Conservation (phyloP, 169 alveolate genomes). For the Nephromyces sp. region DNA sequence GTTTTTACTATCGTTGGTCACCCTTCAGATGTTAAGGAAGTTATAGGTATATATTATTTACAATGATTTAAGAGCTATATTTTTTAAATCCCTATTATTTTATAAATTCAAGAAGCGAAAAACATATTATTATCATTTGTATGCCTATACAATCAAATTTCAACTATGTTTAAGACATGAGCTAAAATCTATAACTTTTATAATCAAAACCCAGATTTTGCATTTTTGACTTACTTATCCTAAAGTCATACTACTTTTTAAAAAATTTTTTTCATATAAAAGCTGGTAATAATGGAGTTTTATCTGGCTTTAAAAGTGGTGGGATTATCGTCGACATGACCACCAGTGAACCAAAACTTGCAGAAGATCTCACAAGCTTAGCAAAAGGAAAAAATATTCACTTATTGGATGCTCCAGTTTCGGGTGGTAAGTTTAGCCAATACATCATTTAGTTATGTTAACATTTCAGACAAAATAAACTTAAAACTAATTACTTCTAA, state of each 20-base stretch:
- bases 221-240: not conserved
- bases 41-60: not conserved
- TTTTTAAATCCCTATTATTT: not conserved
- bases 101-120: not conserved
- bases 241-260: not conserved
- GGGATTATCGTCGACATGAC: slow-evolving; percentile 65
- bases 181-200: not conserved
- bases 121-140: not conserved
- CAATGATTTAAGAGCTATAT: not conserved
- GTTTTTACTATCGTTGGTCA: slow-evolving; percentile 68
- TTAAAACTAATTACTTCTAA: too few species aligned
- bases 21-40: slow-evolving; percentile 65
- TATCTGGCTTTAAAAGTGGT: slow-evolving; percentile 46
- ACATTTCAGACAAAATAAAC: too few species aligned
- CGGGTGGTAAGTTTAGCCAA: slow-evolving; percentile 67
- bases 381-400: slow-evolving; percentile 30
- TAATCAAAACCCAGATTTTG: not conserved
- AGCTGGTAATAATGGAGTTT: slow-evolving; percentile 46
- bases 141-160: not conserved
- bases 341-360: slow-evolving; percentile 61
- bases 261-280: not conserved
- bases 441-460: too few species aligned
- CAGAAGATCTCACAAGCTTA: slow-evolving; percentile 37
- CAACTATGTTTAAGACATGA: not conserved
- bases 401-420: slow-evolving; percentile 68